Conservation (phyloP, 768 basidiomycete species). For the Mycena polygramma region DNA sequence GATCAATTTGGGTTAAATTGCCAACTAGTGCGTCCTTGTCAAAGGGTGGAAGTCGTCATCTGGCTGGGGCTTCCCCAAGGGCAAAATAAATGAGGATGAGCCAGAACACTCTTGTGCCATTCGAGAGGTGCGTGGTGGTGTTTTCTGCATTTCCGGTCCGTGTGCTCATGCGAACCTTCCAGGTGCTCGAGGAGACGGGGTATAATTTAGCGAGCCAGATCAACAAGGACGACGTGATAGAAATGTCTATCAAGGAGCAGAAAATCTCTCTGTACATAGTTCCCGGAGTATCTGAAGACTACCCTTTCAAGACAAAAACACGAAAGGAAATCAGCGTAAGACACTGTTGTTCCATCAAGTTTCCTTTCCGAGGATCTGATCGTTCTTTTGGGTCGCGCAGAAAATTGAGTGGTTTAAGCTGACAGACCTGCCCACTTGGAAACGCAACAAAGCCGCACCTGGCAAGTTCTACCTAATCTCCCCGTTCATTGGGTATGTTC, state of each 20-base stretch:
- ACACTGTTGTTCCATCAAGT: conserved; percentile 29
- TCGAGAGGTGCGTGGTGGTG: conserved; percentile 77
- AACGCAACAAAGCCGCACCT: conserved; percentile 72
- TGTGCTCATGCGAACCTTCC: conserved; percentile 33
- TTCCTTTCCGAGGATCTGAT: conserved; percentile 36
- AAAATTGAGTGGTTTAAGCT: conserved; percentile 98
- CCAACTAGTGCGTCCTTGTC: conserved; percentile 88
- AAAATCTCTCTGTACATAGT: conserved; percentile 93
- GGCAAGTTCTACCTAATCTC: conserved; percentile 96
- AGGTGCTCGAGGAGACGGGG: conserved; percentile 98
- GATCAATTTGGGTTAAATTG: conserved; percentile 17
- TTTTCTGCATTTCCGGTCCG: not conserved
- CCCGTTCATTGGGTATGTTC: conserved; percentile 87
- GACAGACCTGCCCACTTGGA: conserved; percentile 94
- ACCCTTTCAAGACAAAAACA: conserved; percentile 91
- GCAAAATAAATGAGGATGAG: conserved; percentile 99
- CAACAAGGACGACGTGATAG: conserved; percentile 77
- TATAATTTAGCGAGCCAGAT: conserved; percentile 85
- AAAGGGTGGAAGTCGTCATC: conserved; percentile 98
- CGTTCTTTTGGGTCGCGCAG: conserved; percentile 54
- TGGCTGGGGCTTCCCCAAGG: conserved; percentile 99
- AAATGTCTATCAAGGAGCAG: conserved; percentile 91
- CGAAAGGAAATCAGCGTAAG: conserved; percentile 98
- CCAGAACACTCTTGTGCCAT: conserved; percentile 86
- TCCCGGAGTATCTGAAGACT: conserved; percentile 88